These are phyloP conservation scores for Rhizopus arrhizus DNA, from an alignment of 371 early-diverging fungal genomes.

Conservation along the genomic window DNA sequence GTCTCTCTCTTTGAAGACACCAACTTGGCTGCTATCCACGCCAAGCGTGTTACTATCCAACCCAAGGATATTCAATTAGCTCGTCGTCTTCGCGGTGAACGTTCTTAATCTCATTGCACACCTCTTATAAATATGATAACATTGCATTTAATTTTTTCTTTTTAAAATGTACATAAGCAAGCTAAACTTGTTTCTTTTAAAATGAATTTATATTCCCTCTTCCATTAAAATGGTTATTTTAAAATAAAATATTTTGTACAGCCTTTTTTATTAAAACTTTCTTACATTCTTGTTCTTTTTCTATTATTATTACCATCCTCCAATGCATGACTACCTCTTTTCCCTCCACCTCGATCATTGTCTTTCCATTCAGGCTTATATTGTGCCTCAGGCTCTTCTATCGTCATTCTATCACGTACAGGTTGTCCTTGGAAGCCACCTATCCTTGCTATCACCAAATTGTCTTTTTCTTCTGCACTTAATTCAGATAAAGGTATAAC, in stretches of 20 bases:
- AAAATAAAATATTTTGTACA: neutral
- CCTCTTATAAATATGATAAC: conserved; percentile 94
- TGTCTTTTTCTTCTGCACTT: conserved; percentile 39
- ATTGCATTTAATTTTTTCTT: conserved; percentile 3
- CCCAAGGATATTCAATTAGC: conserved; percentile 94
- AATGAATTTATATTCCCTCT: too few relatives aligned
- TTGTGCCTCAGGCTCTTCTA: conserved; percentile 52
- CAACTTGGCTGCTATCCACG: conserved; percentile 93
- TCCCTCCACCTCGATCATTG: conserved; percentile 2
- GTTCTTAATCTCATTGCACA: conserved; percentile 53
- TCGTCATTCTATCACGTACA: conserved; percentile 41
- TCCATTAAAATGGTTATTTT: too few relatives aligned
- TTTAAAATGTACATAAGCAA: neutral
- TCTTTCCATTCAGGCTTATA: conserved; percentile 50
- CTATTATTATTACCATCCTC: neutral
- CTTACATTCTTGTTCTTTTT: neutral
- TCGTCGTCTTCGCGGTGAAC: conserved; percentile 71
- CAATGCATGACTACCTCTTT: conserved; percentile 6
- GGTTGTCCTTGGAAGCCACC: conserved; percentile 51
- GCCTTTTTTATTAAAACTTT: conserved; percentile 2
- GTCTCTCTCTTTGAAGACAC: conserved; percentile 70
- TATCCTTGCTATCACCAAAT: conserved; percentile 38
- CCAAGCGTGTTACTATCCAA: conserved; percentile 95
- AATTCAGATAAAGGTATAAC: conserved; percentile 46
- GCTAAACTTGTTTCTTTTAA: neutral